Evolutionary conservation across 176 grass and related monocot species (phyloP).

Genomic region (Canna indica): DNA sequence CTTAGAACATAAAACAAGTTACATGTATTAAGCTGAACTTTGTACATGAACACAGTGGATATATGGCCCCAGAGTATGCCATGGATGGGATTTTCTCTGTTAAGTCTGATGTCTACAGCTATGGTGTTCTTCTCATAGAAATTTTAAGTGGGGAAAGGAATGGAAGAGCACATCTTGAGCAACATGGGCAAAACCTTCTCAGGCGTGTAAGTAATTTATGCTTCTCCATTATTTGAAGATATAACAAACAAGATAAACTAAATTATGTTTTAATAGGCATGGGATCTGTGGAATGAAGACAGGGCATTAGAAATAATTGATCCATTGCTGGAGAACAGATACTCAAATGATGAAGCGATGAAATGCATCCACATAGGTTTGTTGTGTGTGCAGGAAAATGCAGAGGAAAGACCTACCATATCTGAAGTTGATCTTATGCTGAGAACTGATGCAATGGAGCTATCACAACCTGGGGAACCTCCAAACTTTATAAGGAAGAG

Average conservation of each 20-base stretch:
- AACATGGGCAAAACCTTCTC: neutral
- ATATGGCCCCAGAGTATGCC: conserved; percentile 26
- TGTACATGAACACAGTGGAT: conserved; percentile 8
- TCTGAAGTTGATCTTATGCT: conserved; percentile 70
- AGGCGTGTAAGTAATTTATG: neutral
- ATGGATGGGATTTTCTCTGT: conserved; percentile 10
- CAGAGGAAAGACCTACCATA: conserved; percentile 75
- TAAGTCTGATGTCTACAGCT: conserved; percentile 2
- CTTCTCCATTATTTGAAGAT: neutral
- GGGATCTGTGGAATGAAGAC: conserved; percentile 61
- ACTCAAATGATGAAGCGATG: conserved; percentile 36
- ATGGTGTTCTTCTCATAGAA: neutral
- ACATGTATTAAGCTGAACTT: neutral
- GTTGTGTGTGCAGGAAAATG: conserved; percentile 74
- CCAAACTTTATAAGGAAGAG: conserved; percentile 5
- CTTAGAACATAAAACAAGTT: neutral
- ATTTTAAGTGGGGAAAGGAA: neutral
- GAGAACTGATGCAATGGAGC: conserved; percentile 45
- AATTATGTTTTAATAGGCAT: conserved; percentile 36
- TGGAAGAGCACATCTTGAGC: neutral
- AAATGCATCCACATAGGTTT: conserved; percentile 61
- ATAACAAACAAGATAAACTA: neutral
- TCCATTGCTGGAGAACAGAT: conserved; percentile 34
- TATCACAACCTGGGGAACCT: conserved; percentile 32
- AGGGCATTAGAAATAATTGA: conserved; percentile 58